Evolutionary conservation across 1,139 yeast genomes (phyloP).

Genomic region (Meyerozyma athensensis): DNA sequence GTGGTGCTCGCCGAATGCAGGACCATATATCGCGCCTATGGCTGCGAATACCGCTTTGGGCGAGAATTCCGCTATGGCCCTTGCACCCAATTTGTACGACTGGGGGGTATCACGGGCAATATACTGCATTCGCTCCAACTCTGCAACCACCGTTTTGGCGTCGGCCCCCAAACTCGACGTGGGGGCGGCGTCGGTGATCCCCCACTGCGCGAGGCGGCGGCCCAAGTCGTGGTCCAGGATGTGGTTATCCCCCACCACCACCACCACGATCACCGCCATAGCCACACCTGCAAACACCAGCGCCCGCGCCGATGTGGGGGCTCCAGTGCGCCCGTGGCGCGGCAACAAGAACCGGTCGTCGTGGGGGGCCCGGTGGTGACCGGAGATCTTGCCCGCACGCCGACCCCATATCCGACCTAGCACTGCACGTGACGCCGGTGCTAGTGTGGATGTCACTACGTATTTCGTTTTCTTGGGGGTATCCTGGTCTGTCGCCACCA

Average conservation of each 20-base stretch:
- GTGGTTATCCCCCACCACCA: slow-evolving; percentile 31
- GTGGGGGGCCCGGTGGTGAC: slow-evolving; percentile 11
- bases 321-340: slow-evolving; percentile 10
- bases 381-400: slow-evolving; percentile 8
- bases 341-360: slow-evolving; percentile 17
- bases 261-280: slow-evolving; percentile 25
- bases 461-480: slow-evolving; percentile 8
- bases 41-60: slow-evolving; percentile 26
- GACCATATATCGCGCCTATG: slow-evolving; percentile 26
- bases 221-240: slow-evolving; percentile 25
- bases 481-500: slow-evolving; percentile 17
- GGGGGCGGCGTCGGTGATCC: slow-evolving; percentile 22
- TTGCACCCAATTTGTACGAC: slow-evolving; percentile 28
- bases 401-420: slow-evolving; percentile 17
- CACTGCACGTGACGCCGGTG: slow-evolving; percentile 15
- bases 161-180: slow-evolving; percentile 20
- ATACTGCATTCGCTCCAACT: slow-evolving; percentile 32
- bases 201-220: slow-evolving; percentile 22
- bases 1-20: slow-evolving; percentile 18
- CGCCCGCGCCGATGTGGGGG: slow-evolving; percentile 21
- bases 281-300: slow-evolving; percentile 13
- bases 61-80: slow-evolving; percentile 31
- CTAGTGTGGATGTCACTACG: slow-evolving; percentile 19
- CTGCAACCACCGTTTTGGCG: slow-evolving; percentile 25
- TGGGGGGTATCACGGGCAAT: slow-evolving; percentile 16